Evolutionary conservation across 352 stramenopile genomes (phyloP).

Genomic region (Phytophthora meadii): DNA sequence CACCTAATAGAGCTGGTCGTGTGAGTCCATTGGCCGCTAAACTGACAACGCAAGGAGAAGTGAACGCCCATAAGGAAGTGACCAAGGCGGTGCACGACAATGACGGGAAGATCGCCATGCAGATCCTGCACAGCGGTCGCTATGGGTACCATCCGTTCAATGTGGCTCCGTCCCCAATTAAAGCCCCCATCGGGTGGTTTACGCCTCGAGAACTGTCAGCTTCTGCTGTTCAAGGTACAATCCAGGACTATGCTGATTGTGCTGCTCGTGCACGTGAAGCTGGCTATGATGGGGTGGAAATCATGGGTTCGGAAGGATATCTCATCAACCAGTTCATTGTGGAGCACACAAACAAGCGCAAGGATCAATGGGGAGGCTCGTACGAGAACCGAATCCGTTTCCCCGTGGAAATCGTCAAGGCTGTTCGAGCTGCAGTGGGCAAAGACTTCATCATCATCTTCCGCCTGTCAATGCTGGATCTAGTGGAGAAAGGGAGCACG

Average conservation of each 20-base stretch:
- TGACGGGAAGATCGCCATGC: slow-evolving; percentile 89
- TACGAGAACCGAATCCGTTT: slow-evolving; percentile 96
- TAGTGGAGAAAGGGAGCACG: slow-evolving; percentile 92
- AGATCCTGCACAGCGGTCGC: slow-evolving; percentile 94
- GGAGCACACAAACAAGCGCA: slow-evolving; percentile 94
- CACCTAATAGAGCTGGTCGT: slow-evolving; percentile 94
- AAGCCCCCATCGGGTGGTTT: slow-evolving; percentile 95
- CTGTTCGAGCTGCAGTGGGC: slow-evolving; percentile 89
- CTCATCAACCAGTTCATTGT: slow-evolving; percentile 99
- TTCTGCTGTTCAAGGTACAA: slow-evolving; percentile 89
- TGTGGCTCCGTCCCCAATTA: slow-evolving; percentile 92
- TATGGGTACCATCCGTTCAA: slow-evolving; percentile 97
- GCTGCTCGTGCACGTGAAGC: slow-evolving; percentile 86
- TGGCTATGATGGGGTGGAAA: slow-evolving; percentile 98
- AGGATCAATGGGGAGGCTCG: slow-evolving; percentile 93
- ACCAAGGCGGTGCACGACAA: slow-evolving; percentile 93
- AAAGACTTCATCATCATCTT: slow-evolving; percentile 99
- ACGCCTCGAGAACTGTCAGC: slow-evolving; percentile 85
- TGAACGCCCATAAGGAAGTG: slow-evolving; percentile 92
- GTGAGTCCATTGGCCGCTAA: slow-evolving; percentile 95
- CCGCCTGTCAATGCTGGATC: slow-evolving; percentile 95
- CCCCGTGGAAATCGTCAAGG: slow-evolving; percentile 94
- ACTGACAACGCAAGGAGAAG: slow-evolving; percentile 91
- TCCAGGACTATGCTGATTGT: slow-evolving; percentile 94
- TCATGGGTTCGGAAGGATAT: slow-evolving; percentile 99